These are phyloP conservation scores for Komagataella kurtzmanii DNA, from an alignment of 805 yeast genomes.

Conservation along the genomic window DNA sequence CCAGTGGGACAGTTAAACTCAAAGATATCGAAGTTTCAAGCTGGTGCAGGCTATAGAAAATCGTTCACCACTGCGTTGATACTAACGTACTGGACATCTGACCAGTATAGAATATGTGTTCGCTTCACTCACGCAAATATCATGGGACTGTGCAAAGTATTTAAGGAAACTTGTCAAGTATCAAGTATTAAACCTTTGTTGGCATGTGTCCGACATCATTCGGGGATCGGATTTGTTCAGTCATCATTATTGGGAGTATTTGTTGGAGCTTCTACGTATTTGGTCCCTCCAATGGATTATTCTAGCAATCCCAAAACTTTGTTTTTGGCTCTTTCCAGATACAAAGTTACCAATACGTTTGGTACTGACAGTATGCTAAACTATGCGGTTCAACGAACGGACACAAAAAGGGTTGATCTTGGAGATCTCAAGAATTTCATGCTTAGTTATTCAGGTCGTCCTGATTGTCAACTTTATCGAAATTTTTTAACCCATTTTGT, in stretches of 20 bases:
- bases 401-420: constrained; percentile 50
- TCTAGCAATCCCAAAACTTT: constrained; percentile 63
- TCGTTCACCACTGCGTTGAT: constrained; percentile 35
- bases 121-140: constrained; percentile 47
- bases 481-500: constrained; percentile 50
- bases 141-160: constrained; percentile 70
- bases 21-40: constrained; percentile 28
- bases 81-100: constrained; percentile 62
- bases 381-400: constrained; percentile 41
- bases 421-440: constrained; percentile 65
- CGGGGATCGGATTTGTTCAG: constrained; percentile 82
- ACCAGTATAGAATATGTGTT: constrained; percentile 50
- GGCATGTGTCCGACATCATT: constrained; percentile 76
- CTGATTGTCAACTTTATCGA: constrained; percentile 45
- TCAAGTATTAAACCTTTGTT: constrained; percentile 58
- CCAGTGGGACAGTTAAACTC: constrained; percentile 26
- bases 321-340: constrained; percentile 55
- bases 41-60: constrained; percentile 11
- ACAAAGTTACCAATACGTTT: constrained; percentile 75
- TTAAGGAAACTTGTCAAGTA: constrained; percentile 86
- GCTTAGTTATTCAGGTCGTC: constrained; percentile 69
- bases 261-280: constrained; percentile 73
- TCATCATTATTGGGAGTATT: constrained; percentile 76
- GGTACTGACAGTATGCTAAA: constrained; percentile 75
- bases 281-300: constrained; percentile 68